Conservation (phyloP, 1,284 basidiomycete species). For the Exobasidium cylindrosporum region DNA sequence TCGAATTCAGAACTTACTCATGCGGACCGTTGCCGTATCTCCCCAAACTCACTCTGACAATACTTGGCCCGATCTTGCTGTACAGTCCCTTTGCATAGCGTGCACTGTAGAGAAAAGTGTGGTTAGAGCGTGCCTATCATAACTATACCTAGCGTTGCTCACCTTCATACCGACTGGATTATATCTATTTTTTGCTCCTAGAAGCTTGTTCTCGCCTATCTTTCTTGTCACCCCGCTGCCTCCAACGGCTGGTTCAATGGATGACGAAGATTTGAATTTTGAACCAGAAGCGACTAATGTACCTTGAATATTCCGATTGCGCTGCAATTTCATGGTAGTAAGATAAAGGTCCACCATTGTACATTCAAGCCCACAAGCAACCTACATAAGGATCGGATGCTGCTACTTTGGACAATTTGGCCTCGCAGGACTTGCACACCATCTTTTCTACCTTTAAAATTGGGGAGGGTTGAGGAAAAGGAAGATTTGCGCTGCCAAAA, state of each 20-base stretch:
- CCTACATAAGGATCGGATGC: constrained; percentile 14
- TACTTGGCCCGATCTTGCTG: constrained; percentile 28
- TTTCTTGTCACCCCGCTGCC: constrained; percentile 4
- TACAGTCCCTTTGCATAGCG: constrained; percentile 30
- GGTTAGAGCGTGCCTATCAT: no score
- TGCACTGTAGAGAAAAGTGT: constrained; percentile 24
- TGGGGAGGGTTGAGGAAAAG: no score
- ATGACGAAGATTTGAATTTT: neutral
- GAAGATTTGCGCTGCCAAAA: no score
- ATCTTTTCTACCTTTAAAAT: no score
- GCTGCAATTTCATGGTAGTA: no score
- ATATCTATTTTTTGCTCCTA: constrained; percentile 22
- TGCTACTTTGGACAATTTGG: constrained; percentile 10
- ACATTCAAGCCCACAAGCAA: no score
- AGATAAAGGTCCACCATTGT: no score
- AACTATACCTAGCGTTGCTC: no score
- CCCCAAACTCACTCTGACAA: constrained; percentile 34
- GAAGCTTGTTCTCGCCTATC: constrained; percentile 32
- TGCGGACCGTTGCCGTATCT: no score
- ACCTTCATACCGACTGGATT: constrained; percentile 21
- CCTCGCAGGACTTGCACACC: constrained; percentile 16
- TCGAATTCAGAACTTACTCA: no score
- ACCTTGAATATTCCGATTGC: constrained; percentile 14
- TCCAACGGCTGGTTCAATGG: neutral
- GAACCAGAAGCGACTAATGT: constrained; percentile 6